A percentile compares a stretch with the other conserved stretches of the same genome.
phyloP scores from a whole-genome alignment of 73 alveolate species.

The Paramecium pentaurelia region DNA sequence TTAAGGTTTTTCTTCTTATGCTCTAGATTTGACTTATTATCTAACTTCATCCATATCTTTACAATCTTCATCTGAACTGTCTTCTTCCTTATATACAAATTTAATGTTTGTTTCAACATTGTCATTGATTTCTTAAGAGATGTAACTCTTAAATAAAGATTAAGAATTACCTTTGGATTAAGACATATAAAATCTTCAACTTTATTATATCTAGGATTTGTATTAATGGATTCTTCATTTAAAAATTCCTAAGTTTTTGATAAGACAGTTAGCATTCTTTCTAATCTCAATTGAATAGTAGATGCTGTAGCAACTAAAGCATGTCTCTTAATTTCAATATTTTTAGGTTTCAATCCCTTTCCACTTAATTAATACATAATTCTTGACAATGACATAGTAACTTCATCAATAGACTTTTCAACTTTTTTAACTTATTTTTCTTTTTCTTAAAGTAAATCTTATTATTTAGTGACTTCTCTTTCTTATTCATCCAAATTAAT shows the following conservation, averaged over 20 bases:
- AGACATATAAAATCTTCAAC: not conserved
- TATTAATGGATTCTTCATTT: not conserved
- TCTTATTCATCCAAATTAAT: not conserved
- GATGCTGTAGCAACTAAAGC: not conserved
- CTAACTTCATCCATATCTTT: not conserved
- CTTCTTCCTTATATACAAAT: not conserved
- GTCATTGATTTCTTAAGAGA: not conserved
- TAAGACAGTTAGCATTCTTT: not conserved
- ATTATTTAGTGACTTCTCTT: not conserved
- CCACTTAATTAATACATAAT: not conserved
- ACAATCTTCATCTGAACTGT: not conserved
- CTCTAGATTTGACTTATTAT: not conserved
- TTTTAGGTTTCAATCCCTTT: not conserved
- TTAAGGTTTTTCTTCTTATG: not conserved
- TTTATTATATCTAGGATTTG: not conserved
- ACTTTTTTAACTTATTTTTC: not conserved
- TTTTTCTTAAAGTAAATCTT: not conserved
- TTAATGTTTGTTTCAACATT: not conserved
- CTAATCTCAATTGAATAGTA: not conserved
- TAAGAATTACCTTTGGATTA: not conserved
- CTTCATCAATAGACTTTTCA: slow-evolving; percentile 13
- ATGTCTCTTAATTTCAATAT: not conserved
- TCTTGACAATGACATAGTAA: not conserved
- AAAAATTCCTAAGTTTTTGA: not conserved
- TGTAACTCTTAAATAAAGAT: not conserved